Percentiles rank a stretch among this genome's conserved stretches.
Conservation (phyloP, 2,329 filamentous ascomycete species). For the Diaporthe humulicola region DNA sequence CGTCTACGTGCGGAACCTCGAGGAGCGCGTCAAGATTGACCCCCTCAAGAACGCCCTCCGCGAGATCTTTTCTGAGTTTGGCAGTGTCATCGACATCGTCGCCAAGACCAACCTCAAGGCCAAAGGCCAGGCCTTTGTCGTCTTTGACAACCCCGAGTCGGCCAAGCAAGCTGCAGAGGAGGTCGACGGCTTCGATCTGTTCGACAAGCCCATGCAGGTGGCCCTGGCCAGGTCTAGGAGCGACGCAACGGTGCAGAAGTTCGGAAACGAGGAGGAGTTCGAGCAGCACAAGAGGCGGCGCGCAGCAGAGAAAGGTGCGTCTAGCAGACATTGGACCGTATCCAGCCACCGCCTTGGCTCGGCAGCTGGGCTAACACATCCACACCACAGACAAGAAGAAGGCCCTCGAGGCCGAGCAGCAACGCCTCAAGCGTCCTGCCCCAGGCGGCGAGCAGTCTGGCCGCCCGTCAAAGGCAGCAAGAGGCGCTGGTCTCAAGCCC, state of each 20-base stretch:
- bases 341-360: neutral
- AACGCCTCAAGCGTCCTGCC: constrained; percentile 76
- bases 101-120: constrained; percentile 85
- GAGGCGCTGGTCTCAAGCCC: constrained; percentile 81
- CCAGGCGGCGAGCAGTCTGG: constrained; percentile 60
- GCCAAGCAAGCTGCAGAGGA: constrained; percentile 87
- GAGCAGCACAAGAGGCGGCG: constrained; percentile 88
- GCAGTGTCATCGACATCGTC: constrained; percentile 81
- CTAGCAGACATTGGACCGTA: neutral
- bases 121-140: constrained; percentile 95
- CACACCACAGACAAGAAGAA: constrained; percentile 75
- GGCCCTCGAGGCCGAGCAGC: constrained; percentile 83
- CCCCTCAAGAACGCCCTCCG: constrained; percentile 79
- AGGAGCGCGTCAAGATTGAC: constrained; percentile 90
- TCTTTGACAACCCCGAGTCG: constrained; percentile 86
- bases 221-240: constrained; percentile 86
- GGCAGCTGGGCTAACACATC: constrained; percentile 18
- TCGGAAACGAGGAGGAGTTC: constrained; percentile 83
- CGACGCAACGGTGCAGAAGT: constrained; percentile 85
- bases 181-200: constrained; percentile 91
- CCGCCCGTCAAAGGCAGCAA: constrained; percentile 78
- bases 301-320: constrained; percentile 88
- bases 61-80: constrained; percentile 90
- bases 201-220: constrained; percentile 90
- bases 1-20: constrained; percentile 84